Percentiles rank a stretch among this genome's conserved stretches.
These are phyloP conservation scores for Chlorencoelia australis DNA, from an alignment of 2,329 filamentous ascomycete genomes.

Conservation along the genomic window DNA sequence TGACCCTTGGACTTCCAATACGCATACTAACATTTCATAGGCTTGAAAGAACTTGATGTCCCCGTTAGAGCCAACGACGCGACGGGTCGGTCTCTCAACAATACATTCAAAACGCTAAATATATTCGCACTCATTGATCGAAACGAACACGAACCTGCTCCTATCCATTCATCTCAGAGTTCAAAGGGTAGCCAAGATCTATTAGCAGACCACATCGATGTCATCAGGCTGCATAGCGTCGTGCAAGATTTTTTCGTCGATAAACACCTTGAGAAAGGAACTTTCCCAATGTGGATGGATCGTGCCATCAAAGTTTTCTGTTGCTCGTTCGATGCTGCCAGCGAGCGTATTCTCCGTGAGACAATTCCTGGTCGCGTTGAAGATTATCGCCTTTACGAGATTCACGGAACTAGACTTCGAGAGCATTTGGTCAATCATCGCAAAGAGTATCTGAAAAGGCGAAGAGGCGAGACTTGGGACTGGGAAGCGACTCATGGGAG, in stretches of 20 bases:
- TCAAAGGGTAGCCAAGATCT: slow-evolving; percentile 33
- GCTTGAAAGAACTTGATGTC: slow-evolving; percentile 37
- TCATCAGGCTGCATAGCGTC: slow-evolving; percentile 40
- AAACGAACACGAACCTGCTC: slow-evolving; percentile 31
- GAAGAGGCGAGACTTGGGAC: slow-evolving; percentile 8
- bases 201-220: slow-evolving; percentile 37
- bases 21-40: slow-evolving; percentile 21
- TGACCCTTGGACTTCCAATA: background rate
- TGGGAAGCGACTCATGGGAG: slow-evolving; percentile 25
- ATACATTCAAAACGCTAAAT: slow-evolving; percentile 40
- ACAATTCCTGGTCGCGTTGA: slow-evolving; percentile 36
- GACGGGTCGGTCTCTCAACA: slow-evolving; percentile 29
- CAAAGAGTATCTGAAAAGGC: slow-evolving; percentile 23
- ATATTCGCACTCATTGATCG: slow-evolving; percentile 42
- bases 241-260: slow-evolving; percentile 44
- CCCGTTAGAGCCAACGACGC: slow-evolving; percentile 36
- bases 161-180: slow-evolving; percentile 21
- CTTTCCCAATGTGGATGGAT: slow-evolving; percentile 39
- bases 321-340: slow-evolving; percentile 37
- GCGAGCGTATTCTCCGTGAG: slow-evolving; percentile 33
- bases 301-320: slow-evolving; percentile 39
- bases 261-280: slow-evolving; percentile 30
- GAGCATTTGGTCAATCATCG: slow-evolving; percentile 33
- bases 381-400: slow-evolving; percentile 42
- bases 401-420: slow-evolving; percentile 39